A percentile compares a stretch with the other conserved stretches of the same genome.
phyloP scores from a whole-genome alignment of 805 yeast species.

The Wickerhamomyces ciferrii region DNA sequence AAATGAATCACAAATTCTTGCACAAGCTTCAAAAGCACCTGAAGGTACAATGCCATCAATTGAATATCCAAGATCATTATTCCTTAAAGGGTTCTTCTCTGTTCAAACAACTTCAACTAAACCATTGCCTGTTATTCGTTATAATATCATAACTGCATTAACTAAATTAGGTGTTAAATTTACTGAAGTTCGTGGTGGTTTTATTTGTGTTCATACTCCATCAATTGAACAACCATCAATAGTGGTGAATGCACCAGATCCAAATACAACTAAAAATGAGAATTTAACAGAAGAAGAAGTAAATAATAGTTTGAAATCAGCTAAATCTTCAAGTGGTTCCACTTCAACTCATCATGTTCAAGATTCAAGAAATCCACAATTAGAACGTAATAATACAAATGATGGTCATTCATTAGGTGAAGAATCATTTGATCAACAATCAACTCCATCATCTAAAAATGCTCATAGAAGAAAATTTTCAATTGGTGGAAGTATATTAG shows the following conservation, averaged over 20 bases:
- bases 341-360: constrained; percentile 4
- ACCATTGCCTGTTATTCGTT: constrained; percentile 82
- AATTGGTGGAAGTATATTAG: constrained; percentile 50
- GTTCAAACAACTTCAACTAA: constrained; percentile 94
- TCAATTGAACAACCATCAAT: constrained; percentile 26
- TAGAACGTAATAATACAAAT: constrained; percentile 9
- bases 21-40: constrained; percentile 49
- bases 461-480: constrained; percentile 59
- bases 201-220: constrained; percentile 70
- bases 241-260: not conserved
- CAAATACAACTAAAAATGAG: not conserved
- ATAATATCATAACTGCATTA: constrained; percentile 74
- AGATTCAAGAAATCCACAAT: constrained; percentile 1
- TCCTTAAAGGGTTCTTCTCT: constrained; percentile 88
- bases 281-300: constrained; percentile 1
- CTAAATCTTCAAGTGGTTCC: constrained; percentile 11
- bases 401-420: constrained; percentile 10
- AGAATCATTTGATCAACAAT: constrained; percentile 12
- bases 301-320: constrained; percentile 3
- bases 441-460: constrained; percentile 24
- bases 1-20: constrained; percentile 44
- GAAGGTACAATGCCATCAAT: constrained; percentile 88
- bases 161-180: constrained; percentile 72
- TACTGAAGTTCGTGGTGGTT: constrained; percentile 92
- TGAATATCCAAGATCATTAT: constrained; percentile 86